Evolutionary conservation across 2,329 filamentous ascomycete species (phyloP).

Genomic region (Hansfordia pulvinata): DNA sequence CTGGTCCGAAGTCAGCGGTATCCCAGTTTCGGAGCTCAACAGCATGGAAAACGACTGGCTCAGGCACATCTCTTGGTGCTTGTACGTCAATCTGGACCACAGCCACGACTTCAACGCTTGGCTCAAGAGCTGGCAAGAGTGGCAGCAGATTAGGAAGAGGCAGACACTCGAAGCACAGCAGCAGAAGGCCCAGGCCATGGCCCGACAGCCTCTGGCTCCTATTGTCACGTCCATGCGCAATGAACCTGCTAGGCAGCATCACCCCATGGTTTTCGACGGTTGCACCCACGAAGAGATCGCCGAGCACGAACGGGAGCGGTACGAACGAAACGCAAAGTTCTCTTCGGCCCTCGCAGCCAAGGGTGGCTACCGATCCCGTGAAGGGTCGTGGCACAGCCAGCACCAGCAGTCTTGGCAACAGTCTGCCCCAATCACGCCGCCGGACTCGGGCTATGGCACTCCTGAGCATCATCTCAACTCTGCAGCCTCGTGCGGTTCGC

Average conservation of each 20-base stretch:
- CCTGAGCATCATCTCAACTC: conserved; percentile 46
- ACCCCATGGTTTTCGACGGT: conserved; percentile 21
- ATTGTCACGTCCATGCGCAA: conserved; percentile 34
- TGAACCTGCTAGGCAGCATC: conserved; percentile 19
- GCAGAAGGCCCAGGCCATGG: conserved; percentile 25
- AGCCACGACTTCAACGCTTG: conserved; percentile 57
- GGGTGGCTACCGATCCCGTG: conserved; percentile 33
- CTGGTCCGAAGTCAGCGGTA: conserved; percentile 90
- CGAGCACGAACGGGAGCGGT: conserved; percentile 34
- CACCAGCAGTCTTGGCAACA: conserved; percentile 24
- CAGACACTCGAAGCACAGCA: conserved; percentile 12
- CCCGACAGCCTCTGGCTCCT: conserved; percentile 34
- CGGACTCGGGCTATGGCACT: conserved; percentile 48
- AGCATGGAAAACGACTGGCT: conserved; percentile 81
- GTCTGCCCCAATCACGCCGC: conserved; percentile 41
- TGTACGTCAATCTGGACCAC: conserved; percentile 74
- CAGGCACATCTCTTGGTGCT: conserved; percentile 64
- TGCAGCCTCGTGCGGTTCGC: conserved; percentile 37
- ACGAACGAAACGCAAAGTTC: conserved; percentile 10
- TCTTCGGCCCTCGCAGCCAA: no score
- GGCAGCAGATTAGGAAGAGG: conserved; percentile 38
- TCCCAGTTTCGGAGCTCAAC: conserved; percentile 74
- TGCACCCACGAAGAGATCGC: conserved; percentile 42
- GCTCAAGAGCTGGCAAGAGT: conserved; percentile 46
- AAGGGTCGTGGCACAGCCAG: conserved; percentile 26